Conservation (phyloP, 2,329 filamentous ascomycete genomes). For the Colletotrichum incanum region DNA sequence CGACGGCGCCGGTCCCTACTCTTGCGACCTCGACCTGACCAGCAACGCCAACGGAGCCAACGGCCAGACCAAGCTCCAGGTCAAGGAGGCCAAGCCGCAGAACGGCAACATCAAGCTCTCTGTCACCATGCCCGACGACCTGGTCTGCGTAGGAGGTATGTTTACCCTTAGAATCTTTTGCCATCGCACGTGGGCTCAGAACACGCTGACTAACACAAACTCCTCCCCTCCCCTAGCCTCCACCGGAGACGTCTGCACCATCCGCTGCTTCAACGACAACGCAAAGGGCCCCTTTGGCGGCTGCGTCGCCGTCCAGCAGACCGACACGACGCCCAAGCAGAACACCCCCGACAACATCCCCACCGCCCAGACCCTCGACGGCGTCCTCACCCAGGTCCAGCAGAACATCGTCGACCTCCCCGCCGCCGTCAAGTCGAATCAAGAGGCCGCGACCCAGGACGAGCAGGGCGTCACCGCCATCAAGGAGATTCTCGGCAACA, state of each 20-base stretch:
- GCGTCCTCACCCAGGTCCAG: conserved; percentile 64
- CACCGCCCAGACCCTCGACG: conserved; percentile 62
- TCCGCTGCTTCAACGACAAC: conserved; percentile 73
- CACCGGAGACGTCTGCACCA: conserved; percentile 72
- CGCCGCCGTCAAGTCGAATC: conserved; percentile 57
- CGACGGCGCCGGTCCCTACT: conserved; percentile 69
- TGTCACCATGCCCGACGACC: conserved; percentile 65
- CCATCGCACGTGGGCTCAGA: not conserved
- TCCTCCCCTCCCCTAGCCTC: conserved; percentile 55
- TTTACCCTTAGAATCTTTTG: not conserved
- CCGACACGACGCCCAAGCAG: conserved; percentile 57
- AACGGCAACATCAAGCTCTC: conserved; percentile 71
- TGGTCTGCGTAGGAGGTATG: conserved; percentile 66
- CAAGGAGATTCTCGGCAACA: conserved; percentile 54
- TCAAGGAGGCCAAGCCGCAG: conserved; percentile 71
- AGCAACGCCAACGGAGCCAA: conserved; percentile 62
- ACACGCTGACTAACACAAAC: conserved; percentile 18
- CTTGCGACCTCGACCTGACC: conserved; percentile 67
- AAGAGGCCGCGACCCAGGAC: conserved; percentile 53
- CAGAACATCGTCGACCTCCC: conserved; percentile 67
- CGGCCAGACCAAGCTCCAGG: conserved; percentile 62
- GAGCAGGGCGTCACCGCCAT: conserved; percentile 57
- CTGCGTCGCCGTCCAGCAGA: conserved; percentile 73
- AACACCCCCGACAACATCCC: conserved; percentile 63
- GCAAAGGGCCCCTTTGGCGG: conserved; percentile 71